Base-by-base conservation (phyloP, 768 basidiomycete genomes). In the Fomitopsis pulvina region DNA sequence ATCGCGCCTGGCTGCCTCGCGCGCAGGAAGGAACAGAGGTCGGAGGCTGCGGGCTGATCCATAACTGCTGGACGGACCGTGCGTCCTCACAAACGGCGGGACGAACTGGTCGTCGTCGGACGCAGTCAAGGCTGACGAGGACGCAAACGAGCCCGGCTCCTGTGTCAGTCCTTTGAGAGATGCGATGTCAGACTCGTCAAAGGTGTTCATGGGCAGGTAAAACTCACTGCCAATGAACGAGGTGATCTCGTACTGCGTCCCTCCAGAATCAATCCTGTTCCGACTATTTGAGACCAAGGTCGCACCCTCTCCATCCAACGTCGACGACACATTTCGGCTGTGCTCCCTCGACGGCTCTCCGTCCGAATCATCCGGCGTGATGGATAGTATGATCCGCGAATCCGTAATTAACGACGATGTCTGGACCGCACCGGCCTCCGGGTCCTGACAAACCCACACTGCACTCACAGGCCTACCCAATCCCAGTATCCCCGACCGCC, bases 221-320 rank as follows among this genome's bases (percentile, higher is more conserved):
- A 10, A 55, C 75, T 51, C 50, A 75, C 76, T 63, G 38, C 67
- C 79, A 54, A 87, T 84, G 60, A 87, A 87, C 1, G 85, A 87
- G 14, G 85, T 87, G 18, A 87, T 82, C 51, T 87, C 85, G 57
- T 80, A 85, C 51, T 76, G 78, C 0, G 75, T 81, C 12, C 69
- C 79, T 10, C 59, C 65, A n/a, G 79, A 78, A 39, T 69, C 66
- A 42, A 65, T 60, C 48, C 67, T 63, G 14, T 43, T 27, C 10
- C 52, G 40, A 34, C 18, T 42, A 37, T 27, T 41, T 26, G 46
- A 27, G 24, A n/a, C 45, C 26, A 39, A 21, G 43, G 43, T 20
- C 24, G 41, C 43, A 25, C 18, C 28, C 38, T 44, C 26, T 25
- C 22, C 26, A n/a, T 27, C 37, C 16, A 22, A 9, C 7, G 24